phyloP scores from a whole-genome alignment of 805 yeast genomes.

The Groenewaldozyma salmanticensis region DNA sequence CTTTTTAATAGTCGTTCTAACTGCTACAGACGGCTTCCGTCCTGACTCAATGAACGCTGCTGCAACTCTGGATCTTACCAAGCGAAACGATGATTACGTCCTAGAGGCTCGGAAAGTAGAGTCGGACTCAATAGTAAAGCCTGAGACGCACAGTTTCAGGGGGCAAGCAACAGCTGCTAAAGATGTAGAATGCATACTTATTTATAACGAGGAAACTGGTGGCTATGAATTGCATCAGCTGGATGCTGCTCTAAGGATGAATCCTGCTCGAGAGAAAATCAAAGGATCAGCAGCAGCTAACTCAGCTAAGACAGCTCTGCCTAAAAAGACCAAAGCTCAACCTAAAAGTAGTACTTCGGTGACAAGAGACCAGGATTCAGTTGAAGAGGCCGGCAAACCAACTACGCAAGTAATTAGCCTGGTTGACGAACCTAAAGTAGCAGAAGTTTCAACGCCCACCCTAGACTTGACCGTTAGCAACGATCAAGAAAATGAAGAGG shows the following conservation, averaged over 20 bases:
- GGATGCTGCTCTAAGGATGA: constrained; percentile 15
- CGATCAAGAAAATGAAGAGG: constrained; percentile 15
- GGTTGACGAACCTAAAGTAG: neutral
- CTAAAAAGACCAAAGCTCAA: neutral
- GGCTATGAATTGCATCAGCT: constrained; percentile 20
- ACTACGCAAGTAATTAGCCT: neutral
- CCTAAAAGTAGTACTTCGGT: neutral
- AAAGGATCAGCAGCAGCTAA: neutral
- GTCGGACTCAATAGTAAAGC: neutral
- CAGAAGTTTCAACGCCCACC: neutral
- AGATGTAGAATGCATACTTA: constrained; percentile 58
- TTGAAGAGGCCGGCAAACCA: neutral
- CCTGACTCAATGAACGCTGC: constrained; percentile 16
- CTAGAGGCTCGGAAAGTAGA: constrained; percentile 2
- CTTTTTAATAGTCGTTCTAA: neutral
- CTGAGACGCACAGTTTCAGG: constrained; percentile 15
- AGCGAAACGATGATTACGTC: constrained; percentile 15
- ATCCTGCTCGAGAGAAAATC: constrained; percentile 15
- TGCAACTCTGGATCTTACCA: constrained; percentile 10
- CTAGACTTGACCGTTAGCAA: neutral
- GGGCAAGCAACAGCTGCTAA: constrained; percentile 20
- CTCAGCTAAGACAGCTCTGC: neutral
- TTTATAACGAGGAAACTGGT: constrained; percentile 53
- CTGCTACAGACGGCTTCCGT: constrained; percentile 15
- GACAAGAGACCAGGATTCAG: neutral